phyloP scores from a whole-genome alignment of 257 asterid genomes.

The Solanum corneliomulleri region DNA sequence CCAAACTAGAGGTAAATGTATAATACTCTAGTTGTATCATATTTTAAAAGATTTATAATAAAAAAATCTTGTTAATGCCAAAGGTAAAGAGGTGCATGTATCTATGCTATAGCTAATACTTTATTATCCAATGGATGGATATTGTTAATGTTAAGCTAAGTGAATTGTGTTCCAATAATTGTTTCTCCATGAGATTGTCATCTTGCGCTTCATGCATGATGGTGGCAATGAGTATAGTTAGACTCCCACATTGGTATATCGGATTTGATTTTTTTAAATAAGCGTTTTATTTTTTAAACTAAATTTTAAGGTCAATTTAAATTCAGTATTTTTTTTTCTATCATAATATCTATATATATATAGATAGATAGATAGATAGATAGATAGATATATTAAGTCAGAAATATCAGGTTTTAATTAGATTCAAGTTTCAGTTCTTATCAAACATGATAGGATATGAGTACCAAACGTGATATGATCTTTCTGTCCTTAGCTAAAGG shows the following conservation, averaged over 20 bases:
- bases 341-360: background rate
- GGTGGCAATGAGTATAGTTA: conserved; percentile 46
- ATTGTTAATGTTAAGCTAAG: conserved; percentile 7
- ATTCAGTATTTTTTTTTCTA: background rate
- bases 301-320: background rate
- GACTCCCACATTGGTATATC: background rate
- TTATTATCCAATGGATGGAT: background rate
- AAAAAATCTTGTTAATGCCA: background rate
- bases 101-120: background rate
- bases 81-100: background rate
- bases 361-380: no score
- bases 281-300: background rate
- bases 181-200: conserved; percentile 13
- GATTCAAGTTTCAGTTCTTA: background rate
- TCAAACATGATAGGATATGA: background rate
- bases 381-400: no score
- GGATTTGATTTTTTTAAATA: background rate
- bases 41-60: background rate
- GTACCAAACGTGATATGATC: background rate
- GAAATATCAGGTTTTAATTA: background rate
- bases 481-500: background rate
- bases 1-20: background rate
- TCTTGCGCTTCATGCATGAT: conserved; percentile 21
- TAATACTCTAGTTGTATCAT: background rate
- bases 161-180: conserved; percentile 30